A percentile compares a stretch with the other conserved stretches of the same genome.
Evolutionary conservation across 2,329 filamentous ascomycete genomes (phyloP).

Genomic region (Tolypocladium guangdongense): DNA sequence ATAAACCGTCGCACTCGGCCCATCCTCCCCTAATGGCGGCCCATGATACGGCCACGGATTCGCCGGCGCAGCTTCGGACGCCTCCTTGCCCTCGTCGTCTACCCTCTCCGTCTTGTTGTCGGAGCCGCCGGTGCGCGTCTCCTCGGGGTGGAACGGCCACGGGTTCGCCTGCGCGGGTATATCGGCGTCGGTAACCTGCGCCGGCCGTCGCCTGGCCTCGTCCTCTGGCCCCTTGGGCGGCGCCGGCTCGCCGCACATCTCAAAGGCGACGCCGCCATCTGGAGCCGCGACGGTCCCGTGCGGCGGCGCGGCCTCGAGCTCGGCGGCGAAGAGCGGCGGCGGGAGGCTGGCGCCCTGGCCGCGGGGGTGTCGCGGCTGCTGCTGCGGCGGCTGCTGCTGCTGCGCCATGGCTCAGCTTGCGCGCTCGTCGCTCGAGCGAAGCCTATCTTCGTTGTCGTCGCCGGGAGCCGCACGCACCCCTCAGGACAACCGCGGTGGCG

Average conservation of each 20-base stretch:
- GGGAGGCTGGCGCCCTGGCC: constrained; percentile 5
- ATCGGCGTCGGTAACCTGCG: constrained; percentile 1
- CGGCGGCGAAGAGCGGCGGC: constrained; percentile 17
- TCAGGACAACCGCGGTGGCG: background rate
- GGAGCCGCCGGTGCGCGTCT: background rate
- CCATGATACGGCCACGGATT: constrained; percentile 24
- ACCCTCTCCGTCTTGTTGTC: background rate
- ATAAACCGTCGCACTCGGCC: constrained; percentile 3
- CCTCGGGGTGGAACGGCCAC: constrained; percentile 20
- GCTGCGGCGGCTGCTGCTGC: constrained; percentile 3
- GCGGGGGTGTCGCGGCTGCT: constrained; percentile 1
- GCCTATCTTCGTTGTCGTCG: background rate
- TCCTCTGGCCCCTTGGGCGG: constrained; percentile 1
- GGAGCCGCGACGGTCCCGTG: constrained; percentile 8
- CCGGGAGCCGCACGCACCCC: background rate
- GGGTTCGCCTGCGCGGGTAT: constrained; percentile 11
- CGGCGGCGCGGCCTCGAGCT: constrained; percentile 16
- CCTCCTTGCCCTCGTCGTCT: background rate
- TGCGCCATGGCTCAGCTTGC: constrained; percentile 6
- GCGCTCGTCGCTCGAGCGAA: background rate
- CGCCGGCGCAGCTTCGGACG: constrained; percentile 7
- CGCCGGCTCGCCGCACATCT: constrained; percentile 20
- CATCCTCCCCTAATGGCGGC: constrained; percentile 5
- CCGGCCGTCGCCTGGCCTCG: constrained; percentile 2
- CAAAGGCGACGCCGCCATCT: constrained; percentile 15